These are phyloP conservation scores for Cercis canadensis DNA, from an alignment of 306 rosid genomes.

Conservation along the genomic window DNA sequence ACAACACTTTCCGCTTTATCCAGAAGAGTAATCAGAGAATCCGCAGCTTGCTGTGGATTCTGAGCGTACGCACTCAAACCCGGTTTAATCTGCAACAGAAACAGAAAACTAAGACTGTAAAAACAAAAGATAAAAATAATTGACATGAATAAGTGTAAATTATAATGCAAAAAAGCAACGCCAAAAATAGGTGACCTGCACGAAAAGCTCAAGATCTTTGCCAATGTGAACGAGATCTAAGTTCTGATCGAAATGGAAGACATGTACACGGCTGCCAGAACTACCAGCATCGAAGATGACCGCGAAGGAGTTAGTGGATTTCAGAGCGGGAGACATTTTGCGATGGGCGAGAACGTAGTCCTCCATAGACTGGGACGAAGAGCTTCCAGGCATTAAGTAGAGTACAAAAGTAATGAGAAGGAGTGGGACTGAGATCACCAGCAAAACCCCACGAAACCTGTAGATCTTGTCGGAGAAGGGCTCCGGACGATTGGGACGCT, in stretches of 20 bases:
- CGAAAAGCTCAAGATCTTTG: conserved; percentile 85
- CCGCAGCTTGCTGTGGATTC: conserved; percentile 76
- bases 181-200: conserved; percentile 51
- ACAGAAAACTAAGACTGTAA: conserved; percentile 17
- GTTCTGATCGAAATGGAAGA: conserved; percentile 71
- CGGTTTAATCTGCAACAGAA: conserved; percentile 56
- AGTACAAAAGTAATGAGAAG: conserved; percentile 68
- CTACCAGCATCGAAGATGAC: conserved; percentile 97
- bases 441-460: conserved; percentile 69
- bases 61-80: conserved; percentile 82
- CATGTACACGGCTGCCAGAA: conserved; percentile 99
- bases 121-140: background rate
- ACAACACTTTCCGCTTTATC: conserved; percentile 77
- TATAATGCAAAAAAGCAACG: background rate
- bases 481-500: conserved; percentile 74
- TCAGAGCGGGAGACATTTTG: conserved; percentile 61
- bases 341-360: conserved; percentile 57
- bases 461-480: conserved; percentile 78
- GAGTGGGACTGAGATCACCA: conserved; percentile 72
- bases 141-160: background rate
- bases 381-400: conserved; percentile 65
- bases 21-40: conserved; percentile 67
- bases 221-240: conserved; percentile 92
- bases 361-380: conserved; percentile 41
- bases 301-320: conserved; percentile 56